Percentiles rank a stretch among this genome's conserved stretches.
Evolutionary conservation across 1,139 yeast genomes (phyloP).

Genomic region (Suhomyces taliae): DNA sequence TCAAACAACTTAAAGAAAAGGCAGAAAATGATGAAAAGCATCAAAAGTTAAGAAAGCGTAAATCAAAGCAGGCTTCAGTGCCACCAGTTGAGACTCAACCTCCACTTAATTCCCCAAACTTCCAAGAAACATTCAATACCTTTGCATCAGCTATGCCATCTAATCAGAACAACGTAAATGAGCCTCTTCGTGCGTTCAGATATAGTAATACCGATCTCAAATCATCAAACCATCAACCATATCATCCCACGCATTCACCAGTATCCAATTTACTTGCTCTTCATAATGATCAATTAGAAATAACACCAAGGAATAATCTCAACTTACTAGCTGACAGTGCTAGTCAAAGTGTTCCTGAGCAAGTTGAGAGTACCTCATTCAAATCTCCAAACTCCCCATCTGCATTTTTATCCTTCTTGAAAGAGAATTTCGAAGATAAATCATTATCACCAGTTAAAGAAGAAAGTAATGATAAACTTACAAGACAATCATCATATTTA

Average conservation of each 20-base stretch:
- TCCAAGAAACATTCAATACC: not conserved
- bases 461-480: slow-evolving; percentile 3
- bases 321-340: slow-evolving; percentile 9
- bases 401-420: slow-evolving; percentile 21
- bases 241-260: slow-evolving; percentile 5
- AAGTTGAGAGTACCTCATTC: not conserved
- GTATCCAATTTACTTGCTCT: slow-evolving; percentile 3
- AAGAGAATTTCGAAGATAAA: slow-evolving; percentile 12
- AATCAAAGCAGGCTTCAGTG: slow-evolving; percentile 13
- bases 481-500: not conserved
- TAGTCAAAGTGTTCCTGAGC: not conserved
- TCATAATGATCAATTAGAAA: not conserved
- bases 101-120: slow-evolving; percentile 6
- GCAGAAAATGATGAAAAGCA: slow-evolving; percentile 34
- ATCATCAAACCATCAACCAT: slow-evolving; percentile 4
- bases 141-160: not conserved
- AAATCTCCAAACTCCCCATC: slow-evolving; percentile 17
- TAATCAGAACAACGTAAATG: slow-evolving; percentile 2
- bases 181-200: slow-evolving; percentile 9
- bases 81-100: not conserved
- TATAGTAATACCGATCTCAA: slow-evolving; percentile 12
- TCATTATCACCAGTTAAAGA: slow-evolving; percentile 14
- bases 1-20: slow-evolving; percentile 22
- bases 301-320: slow-evolving; percentile 1
- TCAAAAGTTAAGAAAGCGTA: slow-evolving; percentile 37